A percentile compares a stretch with the other conserved stretches of the same genome.
phyloP scores from a whole-genome alignment of 148 eudicot genomes.

The Rhododendron mucronatum region DNA sequence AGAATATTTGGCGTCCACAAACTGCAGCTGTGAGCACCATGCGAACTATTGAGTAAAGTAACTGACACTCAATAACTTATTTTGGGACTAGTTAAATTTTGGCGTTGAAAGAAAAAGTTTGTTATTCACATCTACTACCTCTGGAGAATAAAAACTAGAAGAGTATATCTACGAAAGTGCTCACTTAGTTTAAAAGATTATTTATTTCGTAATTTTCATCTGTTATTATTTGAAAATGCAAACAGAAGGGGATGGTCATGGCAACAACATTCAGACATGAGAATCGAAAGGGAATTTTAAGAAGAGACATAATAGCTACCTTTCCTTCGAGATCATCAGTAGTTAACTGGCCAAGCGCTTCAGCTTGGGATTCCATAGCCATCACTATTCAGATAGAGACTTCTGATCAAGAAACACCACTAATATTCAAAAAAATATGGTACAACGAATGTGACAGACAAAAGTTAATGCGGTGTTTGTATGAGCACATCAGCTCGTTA shows the following conservation, averaged over 20 bases:
- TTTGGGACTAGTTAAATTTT: background rate
- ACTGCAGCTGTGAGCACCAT: background rate
- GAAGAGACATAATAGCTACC: conserved; percentile 36
- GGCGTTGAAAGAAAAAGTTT: background rate
- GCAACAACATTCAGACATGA: background rate
- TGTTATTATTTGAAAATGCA: background rate
- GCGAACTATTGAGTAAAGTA: background rate
- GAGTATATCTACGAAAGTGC: background rate
- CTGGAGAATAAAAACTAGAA: background rate
- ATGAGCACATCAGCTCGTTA: background rate
- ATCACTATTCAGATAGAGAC: conserved; percentile 40
- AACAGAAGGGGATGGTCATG: background rate
- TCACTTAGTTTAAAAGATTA: background rate
- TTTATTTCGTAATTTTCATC: background rate
- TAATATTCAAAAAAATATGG: background rate
- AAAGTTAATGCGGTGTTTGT: background rate
- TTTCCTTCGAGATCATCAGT: conserved; percentile 90
- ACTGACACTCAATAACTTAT: background rate
- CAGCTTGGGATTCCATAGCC: conserved; percentile 97
- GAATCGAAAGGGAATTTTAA: background rate
- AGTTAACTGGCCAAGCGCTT: conserved; percentile 75
- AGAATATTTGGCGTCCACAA: background rate
- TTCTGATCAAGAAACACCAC: background rate
- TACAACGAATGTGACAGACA: background rate
- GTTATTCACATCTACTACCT: background rate